phyloP scores from a whole-genome alignment of 192 early-diverging fungal species.

The Backusella westeae region DNA sequence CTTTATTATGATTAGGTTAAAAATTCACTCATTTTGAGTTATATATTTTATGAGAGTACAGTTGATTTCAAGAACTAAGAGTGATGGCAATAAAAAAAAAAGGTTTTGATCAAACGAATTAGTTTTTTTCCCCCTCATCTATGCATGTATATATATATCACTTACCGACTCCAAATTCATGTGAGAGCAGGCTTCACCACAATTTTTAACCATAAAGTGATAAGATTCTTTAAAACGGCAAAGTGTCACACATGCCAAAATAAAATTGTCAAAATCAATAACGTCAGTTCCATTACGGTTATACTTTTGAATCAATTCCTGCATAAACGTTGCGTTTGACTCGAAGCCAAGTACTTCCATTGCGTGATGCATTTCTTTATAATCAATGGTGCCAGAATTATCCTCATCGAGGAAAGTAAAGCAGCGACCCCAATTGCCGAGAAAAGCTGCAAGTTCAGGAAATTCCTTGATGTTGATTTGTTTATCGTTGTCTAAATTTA shows the following conservation, averaged over 20 bases:
- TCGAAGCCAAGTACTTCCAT: neutral
- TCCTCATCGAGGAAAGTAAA: neutral
- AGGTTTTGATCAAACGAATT: neutral
- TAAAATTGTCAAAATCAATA: conserved; percentile 10
- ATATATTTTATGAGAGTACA: neutral
- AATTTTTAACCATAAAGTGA: neutral
- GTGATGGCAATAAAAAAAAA: neutral
- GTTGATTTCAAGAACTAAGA: neutral
- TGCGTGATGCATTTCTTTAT: conserved; percentile 1
- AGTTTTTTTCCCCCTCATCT: neutral
- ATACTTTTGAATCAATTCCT: conserved; percentile 1
- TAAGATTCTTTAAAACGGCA: neutral
- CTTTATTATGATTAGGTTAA: neutral
- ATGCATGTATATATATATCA: neutral
- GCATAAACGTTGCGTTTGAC: neutral
- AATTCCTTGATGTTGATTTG: neutral
- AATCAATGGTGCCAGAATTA: neutral
- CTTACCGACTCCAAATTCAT: neutral
- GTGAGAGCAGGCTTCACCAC: neutral
- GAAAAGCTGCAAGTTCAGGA: neutral
- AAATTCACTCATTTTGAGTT: neutral
- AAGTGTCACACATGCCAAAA: conserved; percentile 12
- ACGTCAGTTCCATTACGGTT: neutral
- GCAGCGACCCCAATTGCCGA: neutral
- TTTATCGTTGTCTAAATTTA: neutral